Evolutionary conservation across 306 rosid species (phyloP).

Genomic region (Malus sieversii): DNA sequence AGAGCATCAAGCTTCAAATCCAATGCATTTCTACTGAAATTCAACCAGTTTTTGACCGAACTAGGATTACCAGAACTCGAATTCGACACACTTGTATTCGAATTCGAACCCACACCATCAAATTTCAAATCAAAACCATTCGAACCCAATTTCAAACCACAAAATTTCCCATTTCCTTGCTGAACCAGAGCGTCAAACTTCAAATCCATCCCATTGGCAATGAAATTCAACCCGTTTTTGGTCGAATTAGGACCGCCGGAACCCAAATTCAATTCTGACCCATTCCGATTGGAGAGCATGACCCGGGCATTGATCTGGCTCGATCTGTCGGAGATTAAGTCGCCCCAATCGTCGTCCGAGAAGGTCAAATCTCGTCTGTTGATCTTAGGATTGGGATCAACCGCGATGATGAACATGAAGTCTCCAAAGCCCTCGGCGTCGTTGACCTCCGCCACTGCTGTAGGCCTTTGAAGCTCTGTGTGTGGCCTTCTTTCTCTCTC

Average conservation of each 20-base stretch:
- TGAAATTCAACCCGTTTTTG: not conserved
- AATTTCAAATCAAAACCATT: not conserved
- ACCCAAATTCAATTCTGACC: conserved; percentile 12
- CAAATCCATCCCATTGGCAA: conserved; percentile 1
- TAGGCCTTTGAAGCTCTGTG: conserved; percentile 10
- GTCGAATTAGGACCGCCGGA: not conserved
- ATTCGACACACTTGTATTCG: not conserved
- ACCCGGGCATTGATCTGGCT: conserved; percentile 32
- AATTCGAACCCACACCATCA: not conserved
- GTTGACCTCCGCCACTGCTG: conserved; percentile 58
- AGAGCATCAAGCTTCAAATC: too few species aligned
- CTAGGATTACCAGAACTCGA: not conserved
- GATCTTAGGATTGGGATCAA: conserved; percentile 12
- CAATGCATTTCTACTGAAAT: not conserved
- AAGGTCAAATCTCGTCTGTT: conserved; percentile 2
- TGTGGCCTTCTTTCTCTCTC: not conserved
- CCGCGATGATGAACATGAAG: conserved; percentile 45
- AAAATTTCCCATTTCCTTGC: not conserved
- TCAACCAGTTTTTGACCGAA: not conserved
- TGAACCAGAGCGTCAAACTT: not conserved
- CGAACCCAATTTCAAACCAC: not conserved
- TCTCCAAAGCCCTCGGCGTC: conserved; percentile 75
- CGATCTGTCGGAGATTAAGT: conserved; percentile 44
- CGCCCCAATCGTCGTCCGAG: conserved; percentile 45
- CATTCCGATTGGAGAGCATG: conserved; percentile 16